Base-by-base conservation (phyloP, 1,284 basidiomycete genomes). In the Meira miltonrushii region DNA sequence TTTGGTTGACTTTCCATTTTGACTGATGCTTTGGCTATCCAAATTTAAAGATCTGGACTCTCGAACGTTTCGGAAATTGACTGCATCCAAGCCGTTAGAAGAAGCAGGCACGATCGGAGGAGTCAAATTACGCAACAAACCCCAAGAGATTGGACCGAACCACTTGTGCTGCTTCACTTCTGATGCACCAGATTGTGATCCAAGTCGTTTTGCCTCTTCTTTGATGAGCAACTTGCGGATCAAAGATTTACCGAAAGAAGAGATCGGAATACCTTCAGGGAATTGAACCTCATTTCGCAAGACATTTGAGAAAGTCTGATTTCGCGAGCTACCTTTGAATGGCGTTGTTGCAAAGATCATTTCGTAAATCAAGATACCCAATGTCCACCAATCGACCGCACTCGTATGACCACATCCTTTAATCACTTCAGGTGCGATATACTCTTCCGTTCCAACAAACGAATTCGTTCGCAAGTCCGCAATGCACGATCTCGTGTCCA, bases 321-420 rank as follows among this genome's bases (percentile, higher is more conserved):
- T 89, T 68, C 95, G 88, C 81, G 93, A 89, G 52, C 85, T 82
- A 44, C 94, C 95, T 82, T 99, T 99, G 87, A 98, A 98, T 39
- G 95, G 95, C 56, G 95, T 98, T 55, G 92, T 95, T 39, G 92
- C 93, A 79, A 89, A 95, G 80, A 98, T 95, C 95, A 98, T 98
- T 82, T 99, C 95, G 82, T 94, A 96, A 72, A 98, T 92, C 73
- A 99, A 84, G 72, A 99, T 98, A 41, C 95, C 95, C 54, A 96
- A 82, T 38, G 94, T 98, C 95, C 92, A 97, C 94, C 94, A 98
- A 81, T 99, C 95, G 55, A 99, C 95, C 8, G 95, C 92, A 62
- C 90, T 92, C 39, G 94, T 96, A 81, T 99, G 95, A 13, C 95
- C 95, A 78, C 90, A 87, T 48, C 92, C 93, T 75, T 92, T 90